Evolutionary conservation across 1,139 yeast species (phyloP).

Genomic region (Kazachstania sp.): DNA sequence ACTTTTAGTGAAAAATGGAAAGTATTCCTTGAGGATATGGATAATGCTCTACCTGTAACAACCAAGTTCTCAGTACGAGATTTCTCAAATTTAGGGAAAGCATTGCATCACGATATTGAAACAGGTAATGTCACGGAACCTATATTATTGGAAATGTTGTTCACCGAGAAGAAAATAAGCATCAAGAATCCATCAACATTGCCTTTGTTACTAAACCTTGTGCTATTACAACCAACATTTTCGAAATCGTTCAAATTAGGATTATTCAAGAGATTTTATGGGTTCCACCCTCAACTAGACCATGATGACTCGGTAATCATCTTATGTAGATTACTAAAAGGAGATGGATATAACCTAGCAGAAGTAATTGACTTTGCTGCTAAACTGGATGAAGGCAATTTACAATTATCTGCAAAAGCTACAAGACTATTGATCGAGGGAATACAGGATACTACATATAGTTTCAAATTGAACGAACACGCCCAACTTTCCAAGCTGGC

Average conservation of each 20-base stretch:
- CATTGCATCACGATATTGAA: slow-evolving; percentile 7
- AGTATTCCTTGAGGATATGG: slow-evolving; percentile 26
- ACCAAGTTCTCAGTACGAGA: slow-evolving; percentile 20
- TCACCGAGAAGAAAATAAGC: slow-evolving; percentile 13
- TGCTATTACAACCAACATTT: slow-evolving; percentile 14
- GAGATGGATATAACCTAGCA: slow-evolving; percentile 2
- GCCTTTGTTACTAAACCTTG: slow-evolving; percentile 22
- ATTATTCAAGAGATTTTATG: slow-evolving; percentile 11
- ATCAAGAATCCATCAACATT: slow-evolving; percentile 17
- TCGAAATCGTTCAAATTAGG: slow-evolving; percentile 8
- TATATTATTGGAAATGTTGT: slow-evolving; percentile 12
- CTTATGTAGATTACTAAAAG: slow-evolving; percentile 1
- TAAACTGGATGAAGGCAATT: background rate
- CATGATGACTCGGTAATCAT: slow-evolving; percentile 15
- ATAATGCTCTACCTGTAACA: slow-evolving; percentile 12
- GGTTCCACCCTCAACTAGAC: slow-evolving; percentile 8
- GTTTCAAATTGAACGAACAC: background rate
- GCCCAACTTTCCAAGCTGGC: background rate
- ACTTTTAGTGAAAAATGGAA: slow-evolving; percentile 28
- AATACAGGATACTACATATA: background rate
- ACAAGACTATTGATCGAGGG: slow-evolving; percentile 1
- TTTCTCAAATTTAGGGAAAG: slow-evolving; percentile 19
- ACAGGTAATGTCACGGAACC: slow-evolving; percentile 3
- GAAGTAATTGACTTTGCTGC: background rate
- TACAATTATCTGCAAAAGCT: background rate